Conservation (phyloP, 1,139 yeast genomes). For the Taphrina populina region DNA sequence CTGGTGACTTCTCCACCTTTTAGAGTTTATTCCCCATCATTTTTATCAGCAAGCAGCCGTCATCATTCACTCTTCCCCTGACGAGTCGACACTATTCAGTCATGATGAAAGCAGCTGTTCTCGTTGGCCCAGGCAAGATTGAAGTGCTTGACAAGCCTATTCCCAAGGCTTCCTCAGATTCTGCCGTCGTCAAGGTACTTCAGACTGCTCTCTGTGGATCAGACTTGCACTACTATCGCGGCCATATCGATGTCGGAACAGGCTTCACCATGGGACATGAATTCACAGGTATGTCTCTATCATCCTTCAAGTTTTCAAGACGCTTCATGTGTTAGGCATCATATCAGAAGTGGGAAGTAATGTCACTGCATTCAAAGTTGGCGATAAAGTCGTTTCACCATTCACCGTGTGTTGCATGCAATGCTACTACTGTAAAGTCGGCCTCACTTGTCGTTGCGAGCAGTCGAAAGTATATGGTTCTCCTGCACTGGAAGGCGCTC, state of each 20-base stretch:
- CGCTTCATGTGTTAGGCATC: constrained; percentile 35
- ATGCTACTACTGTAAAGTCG: constrained; percentile 58
- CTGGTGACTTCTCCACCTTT: too few species aligned
- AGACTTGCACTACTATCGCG: constrained; percentile 56
- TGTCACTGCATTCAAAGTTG: constrained; percentile 45
- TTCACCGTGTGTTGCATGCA: constrained; percentile 48
- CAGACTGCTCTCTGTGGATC: constrained; percentile 45
- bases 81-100: not conserved
- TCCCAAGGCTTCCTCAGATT: constrained; percentile 50
- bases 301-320: not conserved
- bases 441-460: constrained; percentile 56
- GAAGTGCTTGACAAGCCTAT: constrained; percentile 50
- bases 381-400: constrained; percentile 43
- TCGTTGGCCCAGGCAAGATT: constrained; percentile 54
- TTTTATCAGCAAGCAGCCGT: not conserved
- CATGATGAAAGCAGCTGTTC: constrained; percentile 59
- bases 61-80: not conserved
- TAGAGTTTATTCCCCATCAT: too few species aligned
- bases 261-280: constrained; percentile 59
- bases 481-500: constrained; percentile 58
- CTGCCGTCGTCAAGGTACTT: constrained; percentile 55
- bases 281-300: constrained; percentile 49
- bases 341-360: constrained; percentile 50
- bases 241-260: constrained; percentile 15
- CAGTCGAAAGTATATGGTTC: constrained; percentile 58